Evolutionary conservation across 768 basidiomycete genomes (phyloP), one percentile per base, ranked within the genome.

Genomic region (Cystofilobasidium bisporidii): DNA sequence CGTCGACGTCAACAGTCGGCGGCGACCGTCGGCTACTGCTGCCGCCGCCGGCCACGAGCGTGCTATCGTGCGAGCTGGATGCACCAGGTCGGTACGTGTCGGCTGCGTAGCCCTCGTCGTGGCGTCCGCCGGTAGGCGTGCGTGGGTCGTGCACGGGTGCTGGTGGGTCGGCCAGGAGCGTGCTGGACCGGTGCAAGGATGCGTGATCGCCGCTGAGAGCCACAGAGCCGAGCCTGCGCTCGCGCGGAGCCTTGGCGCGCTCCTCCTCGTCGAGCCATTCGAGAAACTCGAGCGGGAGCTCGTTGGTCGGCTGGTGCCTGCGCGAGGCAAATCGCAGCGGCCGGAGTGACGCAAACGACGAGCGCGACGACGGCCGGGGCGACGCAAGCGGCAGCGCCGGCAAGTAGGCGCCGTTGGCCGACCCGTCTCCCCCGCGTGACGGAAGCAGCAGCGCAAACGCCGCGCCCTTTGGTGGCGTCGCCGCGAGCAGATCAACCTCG

Each of bases 401-500:
- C 15, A 55, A 43, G 18, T 47, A 24, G 32, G 14, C 56, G 47
- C 28, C 41, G 32, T 4, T 50, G 17, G 41, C n/a, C 48, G 32
- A 38, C 11, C 33, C 53, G n/a, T 24, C 40, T n/a, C 40, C 45
- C 22, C 40, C 30, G 41, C n/a, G n/a, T n/a, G 65, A 53, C 26
- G 53, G 67, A 32, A 50, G n/a, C 15, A 72, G 24, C 58, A 70
- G 73, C 18, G 61, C 56, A 56, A 70, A 77, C 11, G 75, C 74
- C 10, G 75, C 72, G 32, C 73, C 73, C 5, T 43, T 43, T 0
- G 71, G 72, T 2, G 76, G 75, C 4, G 74, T 71, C 24, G 87
- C 85, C 11, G 93, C 80, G 76, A 89, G 81, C 45, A 84, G 84
- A 38, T 87, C 86, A 75, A 91, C 86, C 24, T 75, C 72, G 3